phyloP scores from a whole-genome alignment of 1,139 yeast species.

The Debaryomycetaceae sp. region DNA sequence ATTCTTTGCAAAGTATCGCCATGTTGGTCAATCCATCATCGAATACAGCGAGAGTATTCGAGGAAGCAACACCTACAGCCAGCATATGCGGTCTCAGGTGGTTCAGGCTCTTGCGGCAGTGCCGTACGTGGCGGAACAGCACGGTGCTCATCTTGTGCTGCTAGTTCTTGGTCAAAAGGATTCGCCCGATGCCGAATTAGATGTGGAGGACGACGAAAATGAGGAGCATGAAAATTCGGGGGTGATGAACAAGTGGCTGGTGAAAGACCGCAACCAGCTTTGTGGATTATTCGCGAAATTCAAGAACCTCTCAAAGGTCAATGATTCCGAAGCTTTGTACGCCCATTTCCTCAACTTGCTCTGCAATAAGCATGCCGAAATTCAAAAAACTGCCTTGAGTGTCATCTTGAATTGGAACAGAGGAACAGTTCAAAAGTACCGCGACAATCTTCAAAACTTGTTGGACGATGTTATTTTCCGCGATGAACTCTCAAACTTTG shows the following conservation, averaged over 20 bases:
- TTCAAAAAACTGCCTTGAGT: conserved; percentile 65
- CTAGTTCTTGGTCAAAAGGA: conserved; percentile 27
- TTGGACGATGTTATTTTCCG: conserved; percentile 76
- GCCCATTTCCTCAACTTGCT: conserved; percentile 45
- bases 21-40: conserved; percentile 20
- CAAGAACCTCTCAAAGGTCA: conserved; percentile 47
- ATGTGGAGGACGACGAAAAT: conserved; percentile 12
- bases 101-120: conserved; percentile 40
- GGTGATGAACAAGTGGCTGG: conserved; percentile 31
- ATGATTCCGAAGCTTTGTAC: conserved; percentile 42
- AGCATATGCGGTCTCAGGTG: conserved; percentile 34
- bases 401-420: conserved; percentile 61
- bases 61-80: conserved; percentile 22
- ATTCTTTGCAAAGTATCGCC: conserved; percentile 13
- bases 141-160: conserved; percentile 47
- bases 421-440: conserved; percentile 50
- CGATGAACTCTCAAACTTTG: conserved; percentile 67
- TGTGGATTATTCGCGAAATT: conserved; percentile 57
- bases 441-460: conserved; percentile 61
- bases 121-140: conserved; percentile 59
- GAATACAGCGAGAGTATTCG: conserved; percentile 21
- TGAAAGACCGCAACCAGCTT: conserved; percentile 52
- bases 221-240: conserved; percentile 4
- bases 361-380: conserved; percentile 48
- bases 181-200: too few relatives aligned